Conservation (phyloP, 148 eudicot genomes). For the Arbutus unedo region DNA sequence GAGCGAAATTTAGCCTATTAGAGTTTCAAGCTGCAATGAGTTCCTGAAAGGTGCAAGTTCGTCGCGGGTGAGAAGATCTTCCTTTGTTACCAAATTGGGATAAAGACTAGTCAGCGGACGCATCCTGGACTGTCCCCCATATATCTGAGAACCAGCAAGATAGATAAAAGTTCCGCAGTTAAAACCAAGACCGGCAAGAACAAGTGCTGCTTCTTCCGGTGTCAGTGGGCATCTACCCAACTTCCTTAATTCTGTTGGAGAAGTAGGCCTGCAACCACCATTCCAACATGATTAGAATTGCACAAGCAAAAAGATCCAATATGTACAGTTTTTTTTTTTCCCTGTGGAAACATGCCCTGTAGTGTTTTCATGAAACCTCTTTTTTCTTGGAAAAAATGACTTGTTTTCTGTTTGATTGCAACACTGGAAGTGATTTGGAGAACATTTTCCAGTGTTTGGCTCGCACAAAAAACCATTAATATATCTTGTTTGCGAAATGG, state of each 20-base stretch:
- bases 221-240: slow-evolving; percentile 88
- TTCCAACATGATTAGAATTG: neutral
- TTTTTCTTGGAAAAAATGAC: neutral
- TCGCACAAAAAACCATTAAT: neutral
- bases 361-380: neutral
- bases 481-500: neutral
- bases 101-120: slow-evolving; percentile 59
- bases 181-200: slow-evolving; percentile 76
- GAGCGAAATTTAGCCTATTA: too few species aligned
- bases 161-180: slow-evolving; percentile 59
- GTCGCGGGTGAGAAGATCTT: slow-evolving; percentile 61
- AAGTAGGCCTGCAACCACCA: slow-evolving; percentile 40
- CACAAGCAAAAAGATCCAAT: neutral
- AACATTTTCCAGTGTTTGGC: neutral
- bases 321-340: neutral
- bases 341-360: neutral
- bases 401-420: slow-evolving; percentile 1
- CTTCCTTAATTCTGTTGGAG: slow-evolving; percentile 61
- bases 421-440: neutral
- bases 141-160: slow-evolving; percentile 82
- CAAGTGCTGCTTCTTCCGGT: slow-evolving; percentile 92
- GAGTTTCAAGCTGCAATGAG: slow-evolving; percentile 6
- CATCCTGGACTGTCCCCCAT: slow-evolving; percentile 75
- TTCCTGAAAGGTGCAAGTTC: slow-evolving; percentile 80
- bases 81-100: slow-evolving; percentile 83